phyloP scores from a whole-genome alignment of 2,329 filamentous ascomycete genomes.

The Fusarium sp. region DNA sequence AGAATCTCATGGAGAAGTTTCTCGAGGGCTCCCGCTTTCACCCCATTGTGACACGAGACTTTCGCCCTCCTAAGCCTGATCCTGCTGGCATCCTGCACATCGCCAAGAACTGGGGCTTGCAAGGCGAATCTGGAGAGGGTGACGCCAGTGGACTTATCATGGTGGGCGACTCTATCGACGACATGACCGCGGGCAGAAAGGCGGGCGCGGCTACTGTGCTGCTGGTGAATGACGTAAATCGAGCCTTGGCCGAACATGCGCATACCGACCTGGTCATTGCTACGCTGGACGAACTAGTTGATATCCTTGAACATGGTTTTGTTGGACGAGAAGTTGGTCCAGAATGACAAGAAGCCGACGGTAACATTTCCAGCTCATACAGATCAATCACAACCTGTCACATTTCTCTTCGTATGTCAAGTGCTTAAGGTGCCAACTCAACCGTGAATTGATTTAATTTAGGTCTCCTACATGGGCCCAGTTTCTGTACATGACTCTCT shows the following conservation, averaged over 20 bases:
- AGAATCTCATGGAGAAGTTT: conserved; percentile 80
- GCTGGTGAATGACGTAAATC: conserved; percentile 85
- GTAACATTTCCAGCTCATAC: neutral
- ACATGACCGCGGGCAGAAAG: conserved; percentile 86
- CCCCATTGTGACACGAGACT: conserved; percentile 87
- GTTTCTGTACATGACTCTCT: conserved; percentile 35
- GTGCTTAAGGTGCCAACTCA: conserved; percentile 14
- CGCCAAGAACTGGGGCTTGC: conserved; percentile 78
- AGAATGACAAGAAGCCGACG: conserved; percentile 3
- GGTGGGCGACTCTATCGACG: conserved; percentile 87
- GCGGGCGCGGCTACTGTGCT: conserved; percentile 94
- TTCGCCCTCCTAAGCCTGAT: conserved; percentile 85
- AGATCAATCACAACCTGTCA: neutral
- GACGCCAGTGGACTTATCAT: conserved; percentile 68
- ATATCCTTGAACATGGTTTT: conserved; percentile 81
- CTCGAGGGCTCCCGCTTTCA: conserved; percentile 75
- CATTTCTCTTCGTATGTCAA: conserved; percentile 5
- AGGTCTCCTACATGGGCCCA: conserved; percentile 39
- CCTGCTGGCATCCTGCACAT: conserved; percentile 92
- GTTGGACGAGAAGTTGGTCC: conserved; percentile 59
- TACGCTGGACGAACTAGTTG: conserved; percentile 80
- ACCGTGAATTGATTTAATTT: conserved; percentile 43
- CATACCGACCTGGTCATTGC: conserved; percentile 82
- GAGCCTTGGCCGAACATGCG: conserved; percentile 74
- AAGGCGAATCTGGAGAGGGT: conserved; percentile 43